Evolutionary conservation across 1,284 basidiomycete genomes (phyloP), one percentile per base, ranked within the genome.

Genomic region (Sporisorium exsertum): DNA sequence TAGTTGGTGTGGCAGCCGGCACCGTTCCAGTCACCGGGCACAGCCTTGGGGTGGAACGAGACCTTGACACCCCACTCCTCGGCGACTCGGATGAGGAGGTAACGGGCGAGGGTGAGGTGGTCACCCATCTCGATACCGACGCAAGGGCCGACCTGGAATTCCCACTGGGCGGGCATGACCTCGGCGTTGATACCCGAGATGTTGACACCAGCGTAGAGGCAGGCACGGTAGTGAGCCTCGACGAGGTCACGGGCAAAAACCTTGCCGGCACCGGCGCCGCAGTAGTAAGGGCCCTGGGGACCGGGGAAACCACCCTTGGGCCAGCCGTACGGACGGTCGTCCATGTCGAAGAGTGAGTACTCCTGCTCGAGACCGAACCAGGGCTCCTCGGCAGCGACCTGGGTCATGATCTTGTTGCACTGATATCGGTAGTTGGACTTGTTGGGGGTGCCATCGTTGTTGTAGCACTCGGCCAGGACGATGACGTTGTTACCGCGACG

Each of bases 301-400:
- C 93, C 97, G 76, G 97, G 97, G 93, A 98, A 99, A 88, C 97
- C 97, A 81, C 94, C 85, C 62, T 81, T 83, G 73, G 86, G 97
- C 97, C 97, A 99, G 71, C 94, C 95, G 87, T 90, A 94, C 62
- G 97, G 96, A 72, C 89, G 89, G 81, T 92, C 95, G 85, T 99
- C 96, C 81, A 89, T 89, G 86, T 95, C 95, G 83, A 99, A 94
- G 81, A 99, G 92, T 81, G 97, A 97, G 90, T 98, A 99, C 87
- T 99, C 96, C 88, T 99, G 96, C 89, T 99, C 96, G 76, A 99
- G 89, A 66, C 97, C 95, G 88, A 98, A 99, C 97, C 97, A 99
- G 60, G 96, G 95, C 73, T 89, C 70, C 69, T 84, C 59, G 51
- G 66, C 71, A 27, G 73, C 77, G 66, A 75, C 73, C 78, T 84